Evolutionary conservation across 352 stramenopile species (phyloP).

Genomic region (Globisporangium sylvaticum): DNA sequence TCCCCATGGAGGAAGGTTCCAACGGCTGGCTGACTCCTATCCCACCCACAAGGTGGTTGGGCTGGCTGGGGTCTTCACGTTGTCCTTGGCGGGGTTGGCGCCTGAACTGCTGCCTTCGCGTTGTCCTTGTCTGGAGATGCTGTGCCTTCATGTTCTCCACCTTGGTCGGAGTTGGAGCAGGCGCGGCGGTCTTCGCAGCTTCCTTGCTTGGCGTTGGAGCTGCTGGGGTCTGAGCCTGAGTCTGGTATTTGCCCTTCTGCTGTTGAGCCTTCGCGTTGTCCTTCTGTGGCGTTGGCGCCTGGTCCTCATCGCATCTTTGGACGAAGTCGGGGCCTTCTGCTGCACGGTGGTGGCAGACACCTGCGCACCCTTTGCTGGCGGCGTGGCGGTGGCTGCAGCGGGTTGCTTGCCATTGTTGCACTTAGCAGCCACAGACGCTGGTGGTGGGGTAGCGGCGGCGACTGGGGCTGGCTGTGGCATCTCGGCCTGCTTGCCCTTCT

Average conservation of each 20-base stretch:
- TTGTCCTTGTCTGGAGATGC: not conserved
- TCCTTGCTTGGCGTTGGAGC: constrained; percentile 1
- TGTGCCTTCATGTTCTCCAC: not conserved
- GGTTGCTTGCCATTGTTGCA: constrained; percentile 2
- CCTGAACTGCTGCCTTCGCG: not conserved
- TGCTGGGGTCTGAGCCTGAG: not conserved
- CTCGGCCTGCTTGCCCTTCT: constrained; percentile 11
- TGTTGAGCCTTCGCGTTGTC: not conserved
- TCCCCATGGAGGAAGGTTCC: too few species aligned
- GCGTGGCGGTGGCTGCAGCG: not conserved
- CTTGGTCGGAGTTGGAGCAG: not conserved
- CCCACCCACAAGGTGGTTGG: not conserved
- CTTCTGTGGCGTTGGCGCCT: not conserved
- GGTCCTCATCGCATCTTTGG: constrained; percentile 8
- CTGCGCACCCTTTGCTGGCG: not conserved
- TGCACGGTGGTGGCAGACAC: not conserved
- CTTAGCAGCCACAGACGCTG: not conserved
- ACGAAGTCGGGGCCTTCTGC: constrained; percentile 4
- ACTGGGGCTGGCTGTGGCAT: not conserved
- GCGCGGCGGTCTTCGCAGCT: not conserved
- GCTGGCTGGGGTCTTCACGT: too few species aligned
- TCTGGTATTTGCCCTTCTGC: constrained; percentile 2
- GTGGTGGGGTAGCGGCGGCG: not conserved
- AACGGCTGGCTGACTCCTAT: not conserved
- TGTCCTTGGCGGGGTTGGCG: not conserved